Base-by-base conservation (phyloP, 495 filamentous ascomycete species). In the Clohesyomyces aquaticus region DNA sequence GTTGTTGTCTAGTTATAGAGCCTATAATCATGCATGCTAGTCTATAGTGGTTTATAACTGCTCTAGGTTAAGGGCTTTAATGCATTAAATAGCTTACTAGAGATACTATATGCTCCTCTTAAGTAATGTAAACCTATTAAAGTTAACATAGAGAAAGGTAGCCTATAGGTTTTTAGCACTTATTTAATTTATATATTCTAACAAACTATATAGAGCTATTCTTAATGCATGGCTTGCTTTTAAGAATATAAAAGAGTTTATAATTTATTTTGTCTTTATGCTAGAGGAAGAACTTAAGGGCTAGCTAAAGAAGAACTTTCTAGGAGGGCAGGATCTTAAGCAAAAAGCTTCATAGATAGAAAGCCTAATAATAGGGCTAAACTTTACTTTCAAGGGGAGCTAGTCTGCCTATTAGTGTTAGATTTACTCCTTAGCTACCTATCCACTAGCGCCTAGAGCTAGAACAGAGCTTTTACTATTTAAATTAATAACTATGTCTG, bases 131-230 rank as follows among this genome's bases (percentile, higher is more conserved):
- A 38, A 14, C 32, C 14, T 38, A 38, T 38, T 38, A 6, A 38
- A 38, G 32, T 38, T 38, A 38, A 38, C 32, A 38, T 38, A 38
- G 32, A 38, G 32, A 38, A 38, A 38, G 32, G 32, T 38, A 38
- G 32, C 32, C 32, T 38, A 38, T 38, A 38, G 14, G 32, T 38
- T 38, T 38, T 38, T 38, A 38, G 32, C 32, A 38, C 32, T 38
- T 38, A 38, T 38, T 38, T 38, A 38, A 14, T 38, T 38, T 38
- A 38, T 38, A 38, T 38, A 6, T 38, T 38, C 14, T 38, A 38
- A 38, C 6, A 38, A 38, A 38, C 32, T 6, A 6, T 38, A 38
- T 14, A 38, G 32, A 38, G 32, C 14, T 38, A 38, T 38, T 38
- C 14, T 38, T 38, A 38, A 38, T 38, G 14, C 32, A 38, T 38